A percentile compares a stretch with the other conserved stretches of the same genome.
These are phyloP conservation scores for Thymus quinquecostatus DNA, from an alignment of 257 asterid genomes.

Conservation along the genomic window DNA sequence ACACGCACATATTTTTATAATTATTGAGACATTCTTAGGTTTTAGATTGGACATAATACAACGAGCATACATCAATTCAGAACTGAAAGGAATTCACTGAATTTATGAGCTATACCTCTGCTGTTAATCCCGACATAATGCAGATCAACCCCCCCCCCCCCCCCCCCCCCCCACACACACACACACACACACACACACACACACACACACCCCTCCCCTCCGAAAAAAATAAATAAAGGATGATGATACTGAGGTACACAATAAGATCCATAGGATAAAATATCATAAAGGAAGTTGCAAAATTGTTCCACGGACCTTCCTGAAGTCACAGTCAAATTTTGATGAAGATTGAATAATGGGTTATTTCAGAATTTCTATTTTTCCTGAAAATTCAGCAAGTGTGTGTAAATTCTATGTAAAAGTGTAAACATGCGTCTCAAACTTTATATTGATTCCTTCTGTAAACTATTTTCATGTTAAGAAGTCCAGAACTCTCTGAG, in stretches of 20 bases:
- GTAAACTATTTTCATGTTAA: slow-evolving; percentile 2
- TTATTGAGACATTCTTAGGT: no score
- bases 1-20: no score
- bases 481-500: not conserved
- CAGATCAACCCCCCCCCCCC: not conserved
- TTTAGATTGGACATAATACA: no score
- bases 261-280: not conserved
- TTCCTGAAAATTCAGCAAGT: not conserved
- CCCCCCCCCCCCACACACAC: no score
- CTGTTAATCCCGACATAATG: slow-evolving; percentile 9
- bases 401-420: not conserved
- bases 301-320: slow-evolving; percentile 9
- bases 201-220: no score
- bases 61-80: no score
- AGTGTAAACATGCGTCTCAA: not conserved
- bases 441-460: slow-evolving; percentile 1
- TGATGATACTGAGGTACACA: not conserved
- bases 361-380: not conserved
- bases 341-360: not conserved
- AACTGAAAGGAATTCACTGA: no score
- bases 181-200: no score
- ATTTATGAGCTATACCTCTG: not conserved
- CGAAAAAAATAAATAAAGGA: not conserved
- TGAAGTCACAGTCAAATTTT: not conserved
- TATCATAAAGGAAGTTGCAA: not conserved